Base-by-base conservation (phyloP, 2,329 filamentous ascomycete species). In the Trichoderma gracile region DNA sequence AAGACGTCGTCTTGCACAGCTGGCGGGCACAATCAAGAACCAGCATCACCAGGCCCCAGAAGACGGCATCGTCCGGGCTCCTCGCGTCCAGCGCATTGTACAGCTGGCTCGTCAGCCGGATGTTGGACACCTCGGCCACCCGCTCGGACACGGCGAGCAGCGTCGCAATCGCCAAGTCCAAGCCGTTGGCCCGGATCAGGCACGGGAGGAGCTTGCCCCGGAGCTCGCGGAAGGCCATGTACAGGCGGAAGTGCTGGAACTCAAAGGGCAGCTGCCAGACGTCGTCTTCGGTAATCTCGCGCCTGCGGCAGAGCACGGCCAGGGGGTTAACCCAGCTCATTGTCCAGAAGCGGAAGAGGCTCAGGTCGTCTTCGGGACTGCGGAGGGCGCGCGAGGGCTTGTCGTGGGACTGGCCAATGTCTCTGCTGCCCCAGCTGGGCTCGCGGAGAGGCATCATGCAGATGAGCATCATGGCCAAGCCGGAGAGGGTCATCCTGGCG, bases 241-340 rank as follows among this genome's bases (percentile, higher is more conserved):
- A 91, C 0, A 97, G 81, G 1, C 87, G 81, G 40, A 79, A 82
- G 73, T 97, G 93, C 70, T 96, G 92, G 67, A 94, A 96, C 60
- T 95, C 89, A 69, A 87, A 90, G 0, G 88, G 87, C 0, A 97
- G 78, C 45, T 84, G 79, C 93, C 93, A 97, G 2, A 97, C 89
- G 72, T 97, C 92, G 43, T 89, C 84, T 45, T 93, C 88, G 42
- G 92, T 79, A 9, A 97, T 79, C 69, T 92, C 89, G 46, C 86
- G 81, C 33, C 80, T 78, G 47, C 81, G 84, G 1, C 89, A 91
- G 25, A 87, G 76, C 1, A 80, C 78, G 14, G 96, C 92, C 7
- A 96, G 77, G 0, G 92, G 89, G 0, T 81, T 80, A 78, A 96
- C 89, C 93, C 93, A 97, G 0, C 86, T 90, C 30, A 96, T 89